Base-by-base conservation (phyloP, 2,329 filamentous ascomycete species). In the Xylaria sp. region DNA sequence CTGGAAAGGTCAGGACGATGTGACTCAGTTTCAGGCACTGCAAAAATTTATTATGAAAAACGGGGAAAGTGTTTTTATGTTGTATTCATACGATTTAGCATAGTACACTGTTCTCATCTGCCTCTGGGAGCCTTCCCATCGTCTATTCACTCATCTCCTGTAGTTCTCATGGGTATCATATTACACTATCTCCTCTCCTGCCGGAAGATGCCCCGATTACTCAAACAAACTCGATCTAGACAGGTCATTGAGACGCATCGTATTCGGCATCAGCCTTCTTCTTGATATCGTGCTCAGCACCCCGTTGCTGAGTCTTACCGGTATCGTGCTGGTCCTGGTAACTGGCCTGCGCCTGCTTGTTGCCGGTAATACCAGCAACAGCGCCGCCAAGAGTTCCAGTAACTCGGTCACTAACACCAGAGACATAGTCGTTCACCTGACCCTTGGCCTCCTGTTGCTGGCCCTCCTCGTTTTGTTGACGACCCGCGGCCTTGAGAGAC, bases 301-400 rank as follows among this genome's bases (percentile, higher is more conserved):
- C 92, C 23, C 93, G 88, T 86, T 97, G 92, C 77, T 88, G 86
- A 23, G 92, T 92, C 90, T 96, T 97, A 72, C 94, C 94, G 72
- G 88, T 82, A 75, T 96, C 93, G 77, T 96, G 93, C 81, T 91
- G 83, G 73, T 85, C 79, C 79, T 92, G 84, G 77, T 89, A 92
- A 78, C 89, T 87, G 57, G 84, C 79, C 84, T 94, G 85, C 68
- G 88, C 88, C 32, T 83, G 80, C 57, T 84, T 83, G 78, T 97
- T 90, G 21, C 94, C 94, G 1, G 89, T 92, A 16, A 97, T 63
- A 29, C 88, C 87, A n/a, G 93, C 88, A 35, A 92, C 85, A 0
- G 91, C 90, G 47, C 88, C 85, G 0, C 93, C 93, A 4, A 97
- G 74, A 1, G 91, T 84, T 12, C 94, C 94, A 53, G 88, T 83